Base-by-base conservation (phyloP, 495 filamentous ascomycete species). In the Cetradonia linearis region DNA sequence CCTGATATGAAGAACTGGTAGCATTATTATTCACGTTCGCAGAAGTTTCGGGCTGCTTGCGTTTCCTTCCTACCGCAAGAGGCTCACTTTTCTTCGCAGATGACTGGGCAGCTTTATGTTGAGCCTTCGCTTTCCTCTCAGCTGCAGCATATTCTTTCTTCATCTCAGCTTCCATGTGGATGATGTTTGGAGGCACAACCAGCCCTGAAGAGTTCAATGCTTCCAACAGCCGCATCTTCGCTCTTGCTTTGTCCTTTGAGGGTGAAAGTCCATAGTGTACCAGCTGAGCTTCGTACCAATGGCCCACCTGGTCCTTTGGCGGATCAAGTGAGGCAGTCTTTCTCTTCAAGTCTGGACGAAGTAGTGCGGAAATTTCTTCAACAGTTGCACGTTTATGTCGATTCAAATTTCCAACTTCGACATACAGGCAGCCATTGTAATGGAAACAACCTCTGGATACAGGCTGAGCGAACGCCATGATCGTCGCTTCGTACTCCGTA, bases 271-370 rank as follows among this genome's bases (percentile, higher is more conserved):
- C 80, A 68, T 83, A 83, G 56, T 85, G 80, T 3, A 82, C 65
- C 25, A 83, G 71, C 56, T 85, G 80, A 4, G 81, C 81, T 58
- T 78, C 75, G 55, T 79, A 83, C 77, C 76, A 83, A 59, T 81
- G 79, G 8, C 70, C 76, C 0, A 77, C 73, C 33, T 71, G 73
- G 65, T 82, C 77, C 50, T 75, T 77, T 11, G 69, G 68, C 23
- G 67, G 60, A 5, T 70, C 68, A 13, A 64, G 58, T 42, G 28
- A 28, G 25, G 33, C 49, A 13, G 37, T 14, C 30, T 63, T 67
- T 23, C 62, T 59, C 40, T 61, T 68, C 13, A 64, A 52, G 8
- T 69, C 55, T 5, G 71, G 66, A 28, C 68, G 68, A 28, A 83
- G 77, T 6, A 81, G 65, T 6, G 69, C 64, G 42, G 68, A 71